These are phyloP conservation scores for Diaporthe velutina DNA, from an alignment of 2,329 filamentous ascomycete species.

Conservation along the genomic window DNA sequence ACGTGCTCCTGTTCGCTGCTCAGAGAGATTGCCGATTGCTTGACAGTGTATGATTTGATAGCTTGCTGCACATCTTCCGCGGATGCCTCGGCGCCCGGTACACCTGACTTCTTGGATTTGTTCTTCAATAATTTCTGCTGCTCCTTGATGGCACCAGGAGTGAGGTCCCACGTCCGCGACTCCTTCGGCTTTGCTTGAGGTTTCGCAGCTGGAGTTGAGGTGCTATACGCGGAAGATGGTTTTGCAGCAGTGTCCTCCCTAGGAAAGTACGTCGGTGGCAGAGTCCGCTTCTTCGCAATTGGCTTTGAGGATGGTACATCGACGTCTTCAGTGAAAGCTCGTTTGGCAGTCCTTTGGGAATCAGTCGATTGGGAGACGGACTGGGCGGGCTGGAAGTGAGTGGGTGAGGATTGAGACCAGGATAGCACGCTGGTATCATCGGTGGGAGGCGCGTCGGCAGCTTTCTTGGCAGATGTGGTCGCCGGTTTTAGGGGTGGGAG, in stretches of 20 bases:
- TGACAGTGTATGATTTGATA: constrained; percentile 49
- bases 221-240: constrained; percentile 42
- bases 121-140: constrained; percentile 81
- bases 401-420: constrained; percentile 79
- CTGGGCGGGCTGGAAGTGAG: constrained; percentile 58
- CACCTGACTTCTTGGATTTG: constrained; percentile 64
- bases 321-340: constrained; percentile 52
- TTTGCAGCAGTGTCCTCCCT: constrained; percentile 49
- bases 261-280: constrained; percentile 66
- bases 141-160: constrained; percentile 80
- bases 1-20: constrained; percentile 91
- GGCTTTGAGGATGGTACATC: constrained; percentile 47
- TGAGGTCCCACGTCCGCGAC: constrained; percentile 76
- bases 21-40: constrained; percentile 73
- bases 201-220: constrained; percentile 48
- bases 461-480: constrained; percentile 43
- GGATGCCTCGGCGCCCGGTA: constrained; percentile 54
- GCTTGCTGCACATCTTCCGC: constrained; percentile 63
- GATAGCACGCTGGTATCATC: constrained; percentile 60
- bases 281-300: constrained; percentile 70
- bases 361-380: constrained; percentile 32
- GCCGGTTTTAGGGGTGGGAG: constrained; percentile 53
- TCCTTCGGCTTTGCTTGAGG: constrained; percentile 51
- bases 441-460: constrained; percentile 40
- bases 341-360: constrained; percentile 54